Evolutionary conservation across 73 alveolate genomes (phyloP), one percentile per base, ranked within the genome.

Genomic region (Paramecium caudatum): DNA sequence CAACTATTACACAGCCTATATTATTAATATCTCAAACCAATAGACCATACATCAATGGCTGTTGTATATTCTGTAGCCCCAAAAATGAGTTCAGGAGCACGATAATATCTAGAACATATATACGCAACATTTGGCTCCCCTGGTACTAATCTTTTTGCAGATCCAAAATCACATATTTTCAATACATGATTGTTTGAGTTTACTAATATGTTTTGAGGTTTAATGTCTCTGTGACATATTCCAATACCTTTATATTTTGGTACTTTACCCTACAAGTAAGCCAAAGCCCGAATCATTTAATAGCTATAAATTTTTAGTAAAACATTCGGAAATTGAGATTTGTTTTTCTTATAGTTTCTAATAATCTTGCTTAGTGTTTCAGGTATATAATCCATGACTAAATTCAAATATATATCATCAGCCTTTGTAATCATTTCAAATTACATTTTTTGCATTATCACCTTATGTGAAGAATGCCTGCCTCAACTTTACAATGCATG

Each of bases 1-100:
- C 99, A 30, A 98, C 99, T n/a, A 97, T 91, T 4, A 96, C 99
- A 87, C 99, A 96, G 12, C 99, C 98, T 17, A 83, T 90, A 25
- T 55, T 9, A 55, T 1, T 19, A 0, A 13, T 23, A 55, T 19
- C 19, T 32, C 23, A 55, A 27, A 55, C 80, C 99, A 8, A 91
- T 93, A 3, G 97, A 93, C 99, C 99, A 96, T 2, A 95, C 91
- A 91, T 96, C 99, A 27, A 96, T 95, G 3, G 96, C 94, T 37
- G 97, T 37, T 5, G 96, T 85, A 82, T 95, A 94, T 47, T 91
- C 95, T 25, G 91, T 94, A 21, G 94, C 95, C 3, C 98, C 98
- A 70, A 95, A 95, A 21, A 95, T 92, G 2, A 94, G 82, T 78
- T 95, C 96, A 25, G 97, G 98, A 63, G 98, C 96, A 63, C 97